phyloP scores from a whole-genome alignment of 352 stramenopile genomes.

The Elongisporangium senticosum region DNA sequence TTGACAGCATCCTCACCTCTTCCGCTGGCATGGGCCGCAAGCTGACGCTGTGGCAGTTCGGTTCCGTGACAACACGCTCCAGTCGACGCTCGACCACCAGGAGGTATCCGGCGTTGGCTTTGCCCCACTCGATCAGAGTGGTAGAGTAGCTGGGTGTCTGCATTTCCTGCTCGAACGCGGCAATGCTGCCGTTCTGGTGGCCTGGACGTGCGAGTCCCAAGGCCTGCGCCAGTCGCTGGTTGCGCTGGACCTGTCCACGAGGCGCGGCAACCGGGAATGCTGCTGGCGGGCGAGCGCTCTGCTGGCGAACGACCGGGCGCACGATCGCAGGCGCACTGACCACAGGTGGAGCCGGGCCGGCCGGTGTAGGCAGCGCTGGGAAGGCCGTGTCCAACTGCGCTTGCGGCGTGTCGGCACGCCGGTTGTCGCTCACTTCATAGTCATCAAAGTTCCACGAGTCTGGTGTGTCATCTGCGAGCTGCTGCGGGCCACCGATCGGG shows the following conservation, averaged over 20 bases:
- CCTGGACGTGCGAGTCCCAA: slow-evolving; percentile 46
- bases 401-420: slow-evolving; percentile 11
- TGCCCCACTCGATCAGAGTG: slow-evolving; percentile 65
- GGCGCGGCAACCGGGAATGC: slow-evolving; percentile 21
- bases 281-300: slow-evolving; percentile 12
- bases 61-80: slow-evolving; percentile 64
- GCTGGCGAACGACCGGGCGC: slow-evolving; percentile 15
- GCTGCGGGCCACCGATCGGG: slow-evolving; percentile 29
- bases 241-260: slow-evolving; percentile 51
- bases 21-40: slow-evolving; percentile 66
- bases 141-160: slow-evolving; percentile 58
- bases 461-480: slow-evolving; percentile 28
- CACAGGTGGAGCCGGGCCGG: slow-evolving; percentile 27
- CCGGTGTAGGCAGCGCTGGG: slow-evolving; percentile 45
- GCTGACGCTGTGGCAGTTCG: slow-evolving; percentile 67
- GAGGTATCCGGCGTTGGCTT: slow-evolving; percentile 63
- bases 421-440: slow-evolving; percentile 17
- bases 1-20: slow-evolving; percentile 18
- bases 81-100: slow-evolving; percentile 67
- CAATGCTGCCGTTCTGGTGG: slow-evolving; percentile 21
- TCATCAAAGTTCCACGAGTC: slow-evolving; percentile 61
- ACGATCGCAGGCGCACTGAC: slow-evolving; percentile 38
- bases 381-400: slow-evolving; percentile 53
- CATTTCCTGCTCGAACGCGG: slow-evolving; percentile 74
- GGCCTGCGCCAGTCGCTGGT: slow-evolving; percentile 59